These are phyloP conservation scores for Jasminum sambac DNA, from an alignment of 257 asterid species.

Conservation along the genomic window DNA sequence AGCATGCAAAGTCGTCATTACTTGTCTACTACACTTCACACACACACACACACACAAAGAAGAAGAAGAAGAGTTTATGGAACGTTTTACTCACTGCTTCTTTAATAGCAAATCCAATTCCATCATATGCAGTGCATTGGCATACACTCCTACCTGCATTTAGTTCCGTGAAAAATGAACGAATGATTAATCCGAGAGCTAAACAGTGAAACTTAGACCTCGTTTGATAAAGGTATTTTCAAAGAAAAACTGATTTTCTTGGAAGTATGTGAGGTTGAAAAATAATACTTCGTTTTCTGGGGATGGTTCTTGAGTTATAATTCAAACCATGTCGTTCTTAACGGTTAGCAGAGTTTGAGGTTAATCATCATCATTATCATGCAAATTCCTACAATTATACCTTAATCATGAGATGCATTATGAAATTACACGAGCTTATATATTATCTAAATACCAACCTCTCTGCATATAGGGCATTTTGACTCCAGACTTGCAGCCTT, in stretches of 20 bases:
- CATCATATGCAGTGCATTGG: constrained; percentile 62
- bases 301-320: neutral
- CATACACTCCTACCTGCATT: constrained; percentile 62
- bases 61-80: neutral
- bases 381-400: neutral
- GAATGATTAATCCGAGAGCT: neutral
- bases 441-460: constrained; percentile 41
- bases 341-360: neutral
- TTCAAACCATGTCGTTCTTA: neutral
- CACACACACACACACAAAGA: neutral
- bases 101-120: constrained; percentile 68
- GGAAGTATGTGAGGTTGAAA: too few species aligned
- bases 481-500: constrained; percentile 59
- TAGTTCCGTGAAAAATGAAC: neutral
- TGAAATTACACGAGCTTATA: neutral
- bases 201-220: neutral
- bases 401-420: neutral
- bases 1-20: neutral
- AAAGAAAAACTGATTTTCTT: too few species aligned
- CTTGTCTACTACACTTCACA: neutral
- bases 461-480: constrained; percentile 82
- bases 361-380: neutral
- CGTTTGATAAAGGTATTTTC: too few species aligned
- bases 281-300: too few species aligned
- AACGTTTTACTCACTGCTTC: constrained; percentile 49